These are phyloP conservation scores for Sarocladiaceae sp. DNA, from an alignment of 2,329 filamentous ascomycete genomes.

Conservation along the genomic window DNA sequence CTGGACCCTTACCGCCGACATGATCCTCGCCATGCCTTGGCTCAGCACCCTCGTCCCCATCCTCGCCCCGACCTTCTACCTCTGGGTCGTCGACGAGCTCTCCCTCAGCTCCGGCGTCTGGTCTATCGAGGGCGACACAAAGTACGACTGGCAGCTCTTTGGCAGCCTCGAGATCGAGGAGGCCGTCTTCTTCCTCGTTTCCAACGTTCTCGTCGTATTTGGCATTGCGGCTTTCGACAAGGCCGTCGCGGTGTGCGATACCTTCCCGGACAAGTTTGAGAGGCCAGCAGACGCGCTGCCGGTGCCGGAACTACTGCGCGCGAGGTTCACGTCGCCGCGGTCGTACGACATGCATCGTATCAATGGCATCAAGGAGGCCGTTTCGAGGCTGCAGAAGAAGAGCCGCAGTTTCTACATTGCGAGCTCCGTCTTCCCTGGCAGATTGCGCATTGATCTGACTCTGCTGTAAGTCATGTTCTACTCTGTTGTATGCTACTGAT, in stretches of 20 bases:
- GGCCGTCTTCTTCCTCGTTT: conserved; percentile 65
- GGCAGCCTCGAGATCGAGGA: conserved; percentile 66
- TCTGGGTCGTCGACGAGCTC: conserved; percentile 67
- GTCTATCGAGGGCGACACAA: conserved; percentile 63
- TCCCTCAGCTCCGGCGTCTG: conserved; percentile 63
- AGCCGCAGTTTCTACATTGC: conserved; percentile 71
- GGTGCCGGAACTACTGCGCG: conserved; percentile 45
- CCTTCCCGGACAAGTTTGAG: conserved; percentile 54
- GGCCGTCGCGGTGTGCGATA: conserved; percentile 57
- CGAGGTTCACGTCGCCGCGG: conserved; percentile 37
- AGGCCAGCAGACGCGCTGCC: conserved; percentile 35
- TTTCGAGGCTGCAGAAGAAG: conserved; percentile 51
- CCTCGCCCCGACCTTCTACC: conserved; percentile 56
- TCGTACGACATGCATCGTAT: conserved; percentile 54
- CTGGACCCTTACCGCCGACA: conserved; percentile 57
- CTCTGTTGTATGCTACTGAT: background rate
- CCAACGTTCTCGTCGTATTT: conserved; percentile 63
- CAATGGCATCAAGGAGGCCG: conserved; percentile 51
- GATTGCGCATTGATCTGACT: conserved; percentile 61
- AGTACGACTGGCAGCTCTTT: conserved; percentile 58
- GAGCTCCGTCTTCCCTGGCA: conserved; percentile 61
- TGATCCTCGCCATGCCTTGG: conserved; percentile 54
- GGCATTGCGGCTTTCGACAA: conserved; percentile 65
- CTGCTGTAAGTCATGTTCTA: conserved; percentile 42
- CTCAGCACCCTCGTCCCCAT: conserved; percentile 55